A percentile compares a stretch with the other conserved stretches of the same genome.
phyloP scores from a whole-genome alignment of 2,329 filamentous ascomycete species.

The Apiospora arundinis region DNA sequence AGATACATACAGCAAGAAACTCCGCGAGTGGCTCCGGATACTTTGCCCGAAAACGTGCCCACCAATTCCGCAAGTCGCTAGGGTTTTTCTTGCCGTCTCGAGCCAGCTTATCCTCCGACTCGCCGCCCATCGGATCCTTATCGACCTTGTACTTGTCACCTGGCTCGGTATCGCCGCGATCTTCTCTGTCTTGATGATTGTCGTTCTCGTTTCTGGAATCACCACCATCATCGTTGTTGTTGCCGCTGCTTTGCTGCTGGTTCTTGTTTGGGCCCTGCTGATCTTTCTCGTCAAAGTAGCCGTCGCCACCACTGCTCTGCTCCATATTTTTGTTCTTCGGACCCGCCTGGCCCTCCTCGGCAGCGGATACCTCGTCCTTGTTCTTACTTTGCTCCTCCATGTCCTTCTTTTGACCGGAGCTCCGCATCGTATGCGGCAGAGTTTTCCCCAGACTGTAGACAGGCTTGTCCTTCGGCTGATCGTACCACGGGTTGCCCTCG shows the following conservation, averaged over 20 bases:
- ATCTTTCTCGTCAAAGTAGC: constrained; percentile 23
- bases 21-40: constrained; percentile 39
- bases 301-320: constrained; percentile 29
- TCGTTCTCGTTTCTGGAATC: no score
- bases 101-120: constrained; percentile 30
- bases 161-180: constrained; percentile 14
- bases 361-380: constrained; percentile 19
- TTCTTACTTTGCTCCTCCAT: constrained; percentile 9
- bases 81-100: constrained; percentile 31
- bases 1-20: constrained; percentile 33
- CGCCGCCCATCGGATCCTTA: constrained; percentile 34
- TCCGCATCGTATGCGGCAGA: constrained; percentile 31
- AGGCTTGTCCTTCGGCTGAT: constrained; percentile 29
- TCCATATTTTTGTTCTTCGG: constrained; percentile 25
- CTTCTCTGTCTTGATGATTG: constrained; percentile 27
- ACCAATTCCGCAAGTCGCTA: constrained; percentile 36
- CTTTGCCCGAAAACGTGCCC: constrained; percentile 37
- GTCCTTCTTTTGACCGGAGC: constrained; percentile 18
- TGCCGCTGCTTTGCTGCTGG: constrained; percentile 29
- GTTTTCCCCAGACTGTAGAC: constrained; percentile 36
- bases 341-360: constrained; percentile 21
- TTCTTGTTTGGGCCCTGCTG: constrained; percentile 25
- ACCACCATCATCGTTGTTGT: constrained; percentile 23
- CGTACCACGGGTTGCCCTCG: constrained; percentile 36
- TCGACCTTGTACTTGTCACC: constrained; percentile 33